Evolutionary conservation across 345 rosid species (phyloP).

Genomic region (Syzygium jambos): DNA sequence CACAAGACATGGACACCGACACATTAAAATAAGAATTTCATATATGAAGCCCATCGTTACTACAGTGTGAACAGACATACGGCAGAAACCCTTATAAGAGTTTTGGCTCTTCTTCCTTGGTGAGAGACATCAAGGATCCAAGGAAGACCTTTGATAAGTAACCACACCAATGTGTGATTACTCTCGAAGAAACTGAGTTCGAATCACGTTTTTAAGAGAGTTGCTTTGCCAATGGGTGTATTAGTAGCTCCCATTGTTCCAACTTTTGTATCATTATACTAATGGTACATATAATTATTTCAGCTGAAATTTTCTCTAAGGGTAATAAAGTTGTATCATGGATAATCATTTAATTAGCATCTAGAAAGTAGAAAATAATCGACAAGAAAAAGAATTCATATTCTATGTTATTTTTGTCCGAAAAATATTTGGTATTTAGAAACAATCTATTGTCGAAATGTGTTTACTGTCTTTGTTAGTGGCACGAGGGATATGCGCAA

Average conservation of each 20-base stretch:
- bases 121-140: too few relatives aligned
- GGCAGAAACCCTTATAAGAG: too few relatives aligned
- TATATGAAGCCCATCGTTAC: too few relatives aligned
- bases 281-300: neutral
- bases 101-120: too few relatives aligned
- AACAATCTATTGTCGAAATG: neutral
- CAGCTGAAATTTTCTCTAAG: neutral
- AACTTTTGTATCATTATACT: neutral
- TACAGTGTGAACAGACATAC: too few relatives aligned
- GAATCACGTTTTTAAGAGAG: too few relatives aligned
- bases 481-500: neutral
- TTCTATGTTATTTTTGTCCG: neutral
- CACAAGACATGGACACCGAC: accelerated
- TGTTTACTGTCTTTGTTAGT: neutral
- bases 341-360: too few relatives aligned
- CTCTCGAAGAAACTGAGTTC: neutral
- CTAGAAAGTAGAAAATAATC: too few relatives aligned
- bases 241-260: neutral
- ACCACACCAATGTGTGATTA: neutral
- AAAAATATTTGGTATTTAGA: neutral
- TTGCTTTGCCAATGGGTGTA: neutral
- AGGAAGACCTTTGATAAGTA: too few relatives aligned
- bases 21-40: too few relatives aligned
- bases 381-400: too few relatives aligned
- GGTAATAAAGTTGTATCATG: neutral